phyloP scores from a whole-genome alignment of 2,329 filamentous ascomycete genomes.

The Penicillium sp. region DNA sequence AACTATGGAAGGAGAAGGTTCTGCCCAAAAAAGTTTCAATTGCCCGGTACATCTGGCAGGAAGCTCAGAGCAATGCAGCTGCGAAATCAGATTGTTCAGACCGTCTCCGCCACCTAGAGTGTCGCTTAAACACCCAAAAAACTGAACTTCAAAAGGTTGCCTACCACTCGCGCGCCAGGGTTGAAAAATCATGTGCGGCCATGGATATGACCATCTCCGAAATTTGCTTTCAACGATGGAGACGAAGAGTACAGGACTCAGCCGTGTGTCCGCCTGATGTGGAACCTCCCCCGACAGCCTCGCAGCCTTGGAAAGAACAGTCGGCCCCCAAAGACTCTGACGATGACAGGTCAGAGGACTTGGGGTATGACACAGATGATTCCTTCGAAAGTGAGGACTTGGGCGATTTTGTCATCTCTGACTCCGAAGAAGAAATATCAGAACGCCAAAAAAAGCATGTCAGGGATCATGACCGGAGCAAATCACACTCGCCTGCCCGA shows the following conservation, averaged over 20 bases:
- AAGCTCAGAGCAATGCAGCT: conserved; percentile 46
- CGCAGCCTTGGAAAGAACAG: conserved; percentile 8
- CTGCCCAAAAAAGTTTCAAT: conserved; percentile 55
- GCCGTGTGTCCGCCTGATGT: conserved; percentile 31
- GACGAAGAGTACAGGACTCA: conserved; percentile 41
- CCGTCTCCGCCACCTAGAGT: conserved; percentile 47
- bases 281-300: conserved; percentile 12
- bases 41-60: conserved; percentile 62
- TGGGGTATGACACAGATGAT: not conserved
- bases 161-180: conserved; percentile 53
- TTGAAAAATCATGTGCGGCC: conserved; percentile 56
- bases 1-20: conserved; percentile 59
- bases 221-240: conserved; percentile 48
- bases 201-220: conserved; percentile 67
- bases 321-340: not conserved
- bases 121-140: conserved; percentile 57
- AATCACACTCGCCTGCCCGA: not conserved
- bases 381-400: conserved; percentile 24
- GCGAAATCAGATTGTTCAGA: conserved; percentile 42
- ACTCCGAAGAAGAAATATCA: not conserved
- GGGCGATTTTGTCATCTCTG: conserved; percentile 6
- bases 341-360: not conserved
- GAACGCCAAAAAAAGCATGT: not conserved
- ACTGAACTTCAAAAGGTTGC: conserved; percentile 51
- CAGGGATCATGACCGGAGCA: not conserved